Evolutionary conservation across 805 yeast species (phyloP).

Genomic region (Yamadazyma phyllophila): DNA sequence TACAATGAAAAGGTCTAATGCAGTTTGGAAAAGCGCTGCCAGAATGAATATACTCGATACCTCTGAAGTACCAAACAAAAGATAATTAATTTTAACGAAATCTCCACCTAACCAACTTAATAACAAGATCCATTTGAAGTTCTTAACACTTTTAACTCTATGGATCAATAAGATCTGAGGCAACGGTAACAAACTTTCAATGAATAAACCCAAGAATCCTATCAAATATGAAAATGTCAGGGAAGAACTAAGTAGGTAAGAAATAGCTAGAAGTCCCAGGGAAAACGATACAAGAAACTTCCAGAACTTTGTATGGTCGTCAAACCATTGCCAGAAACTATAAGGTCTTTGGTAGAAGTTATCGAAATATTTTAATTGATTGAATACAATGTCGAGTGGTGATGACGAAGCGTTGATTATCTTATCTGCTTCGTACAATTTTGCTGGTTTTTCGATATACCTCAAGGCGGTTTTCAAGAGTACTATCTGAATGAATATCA

Average conservation of each 20-base stretch:
- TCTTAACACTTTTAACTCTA: constrained; percentile 66
- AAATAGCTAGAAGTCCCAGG: constrained; percentile 36
- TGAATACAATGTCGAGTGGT: constrained; percentile 9
- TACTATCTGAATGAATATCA: constrained; percentile 75
- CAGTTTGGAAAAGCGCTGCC: constrained; percentile 78
- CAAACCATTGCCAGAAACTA: constrained; percentile 85
- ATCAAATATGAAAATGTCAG: constrained; percentile 47
- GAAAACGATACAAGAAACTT: constrained; percentile 52
- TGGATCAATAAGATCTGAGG: constrained; percentile 74
- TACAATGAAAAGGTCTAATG: constrained; percentile 68
- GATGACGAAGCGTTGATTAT: constrained; percentile 20
- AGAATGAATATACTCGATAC: constrained; percentile 62
- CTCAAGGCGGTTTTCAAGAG: constrained; percentile 61
- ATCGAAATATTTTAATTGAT: constrained; percentile 60
- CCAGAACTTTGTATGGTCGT: constrained; percentile 54
- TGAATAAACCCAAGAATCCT: constrained; percentile 63
- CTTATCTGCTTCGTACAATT: constrained; percentile 27
- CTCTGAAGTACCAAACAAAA: constrained; percentile 72
- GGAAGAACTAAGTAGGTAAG: constrained; percentile 36
- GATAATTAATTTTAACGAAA: constrained; percentile 68
- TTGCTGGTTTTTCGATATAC: constrained; percentile 45
- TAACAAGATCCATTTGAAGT: constrained; percentile 72
- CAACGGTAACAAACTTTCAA: constrained; percentile 71
- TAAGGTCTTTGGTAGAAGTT: constrained; percentile 57
- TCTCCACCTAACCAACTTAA: constrained; percentile 92